A percentile compares a stretch with the other conserved stretches of the same genome.
Evolutionary conservation across 768 basidiomycete species (phyloP).

Genomic region (Trametes meyenii): DNA sequence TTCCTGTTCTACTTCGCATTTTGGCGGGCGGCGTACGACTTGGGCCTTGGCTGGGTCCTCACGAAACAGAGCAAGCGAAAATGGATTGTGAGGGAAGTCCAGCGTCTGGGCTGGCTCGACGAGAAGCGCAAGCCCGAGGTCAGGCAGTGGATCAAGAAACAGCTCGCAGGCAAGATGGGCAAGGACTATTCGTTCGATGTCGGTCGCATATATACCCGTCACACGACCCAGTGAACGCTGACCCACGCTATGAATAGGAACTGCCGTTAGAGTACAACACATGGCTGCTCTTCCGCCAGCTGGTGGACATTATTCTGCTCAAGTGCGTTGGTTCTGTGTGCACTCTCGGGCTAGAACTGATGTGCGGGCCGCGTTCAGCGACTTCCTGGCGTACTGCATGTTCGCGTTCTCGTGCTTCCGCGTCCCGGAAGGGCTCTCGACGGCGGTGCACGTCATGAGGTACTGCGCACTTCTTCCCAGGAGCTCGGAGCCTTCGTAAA

Average conservation of each 20-base stretch:
- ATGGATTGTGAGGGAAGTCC: slow-evolving; percentile 87
- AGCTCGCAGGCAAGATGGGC: slow-evolving; percentile 92
- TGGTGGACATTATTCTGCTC: slow-evolving; percentile 94
- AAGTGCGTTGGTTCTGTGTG: slow-evolving; percentile 60
- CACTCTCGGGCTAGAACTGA: neutral
- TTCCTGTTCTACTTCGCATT: slow-evolving; percentile 92
- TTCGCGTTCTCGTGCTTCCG: slow-evolving; percentile 94
- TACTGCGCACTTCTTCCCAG: slow-evolving; percentile 29
- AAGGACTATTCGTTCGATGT: slow-evolving; percentile 93
- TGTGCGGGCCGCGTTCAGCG: slow-evolving; percentile 48
- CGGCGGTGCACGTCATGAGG: slow-evolving; percentile 78
- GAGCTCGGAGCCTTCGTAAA: neutral
- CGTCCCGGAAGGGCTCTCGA: slow-evolving; percentile 76
- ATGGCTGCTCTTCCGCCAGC: slow-evolving; percentile 94
- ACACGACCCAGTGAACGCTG: slow-evolving; percentile 13
- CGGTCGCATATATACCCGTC: slow-evolving; percentile 33
- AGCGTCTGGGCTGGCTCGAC: slow-evolving; percentile 89
- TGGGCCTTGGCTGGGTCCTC: slow-evolving; percentile 90
- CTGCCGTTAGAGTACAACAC: slow-evolving; percentile 93
- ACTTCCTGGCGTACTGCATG: slow-evolving; percentile 93
- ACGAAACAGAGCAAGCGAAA: slow-evolving; percentile 94
- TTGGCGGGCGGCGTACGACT: slow-evolving; percentile 92
- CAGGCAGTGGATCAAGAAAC: slow-evolving; percentile 82
- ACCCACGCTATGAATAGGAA: slow-evolving; percentile 49
- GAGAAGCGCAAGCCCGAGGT: slow-evolving; percentile 59